Conservation (phyloP, 2,329 filamentous ascomycete genomes). For the Sporothrix brasiliensis region DNA sequence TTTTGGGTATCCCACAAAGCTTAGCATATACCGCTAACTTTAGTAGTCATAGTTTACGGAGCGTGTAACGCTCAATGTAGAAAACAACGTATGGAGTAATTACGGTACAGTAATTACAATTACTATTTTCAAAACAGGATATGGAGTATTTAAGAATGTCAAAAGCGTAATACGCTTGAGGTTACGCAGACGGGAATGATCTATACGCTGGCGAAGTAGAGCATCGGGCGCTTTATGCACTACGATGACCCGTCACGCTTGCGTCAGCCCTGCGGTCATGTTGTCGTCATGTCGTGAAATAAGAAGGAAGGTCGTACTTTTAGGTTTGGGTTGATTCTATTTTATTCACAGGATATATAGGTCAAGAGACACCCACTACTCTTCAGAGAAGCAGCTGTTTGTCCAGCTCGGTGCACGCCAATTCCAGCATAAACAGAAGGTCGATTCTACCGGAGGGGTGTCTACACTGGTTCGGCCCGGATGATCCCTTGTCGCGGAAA, state of each 20-base stretch:
- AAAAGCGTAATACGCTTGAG: too few relatives aligned
- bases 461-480: neutral
- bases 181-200: neutral
- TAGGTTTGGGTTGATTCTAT: neutral
- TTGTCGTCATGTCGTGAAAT: too few relatives aligned
- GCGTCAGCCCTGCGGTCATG: too few relatives aligned
- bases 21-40: neutral
- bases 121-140: neutral
- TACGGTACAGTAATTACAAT: neutral
- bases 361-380: neutral
- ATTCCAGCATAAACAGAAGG: neutral
- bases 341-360: neutral
- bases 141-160: neutral
- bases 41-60: neutral
- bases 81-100: neutral
- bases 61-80: neutral
- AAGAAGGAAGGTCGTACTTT: too few relatives aligned
- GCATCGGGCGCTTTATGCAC: neutral
- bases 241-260: too few relatives aligned
- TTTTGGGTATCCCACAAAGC: constrained; percentile 5
- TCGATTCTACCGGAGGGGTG: neutral
- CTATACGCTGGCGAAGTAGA: neutral
- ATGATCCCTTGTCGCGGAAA: neutral
- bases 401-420: neutral
- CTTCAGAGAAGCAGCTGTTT: constrained; percentile 2